phyloP scores from a whole-genome alignment of 2,329 filamentous ascomycete species.

The Fusarium nematophilum region DNA sequence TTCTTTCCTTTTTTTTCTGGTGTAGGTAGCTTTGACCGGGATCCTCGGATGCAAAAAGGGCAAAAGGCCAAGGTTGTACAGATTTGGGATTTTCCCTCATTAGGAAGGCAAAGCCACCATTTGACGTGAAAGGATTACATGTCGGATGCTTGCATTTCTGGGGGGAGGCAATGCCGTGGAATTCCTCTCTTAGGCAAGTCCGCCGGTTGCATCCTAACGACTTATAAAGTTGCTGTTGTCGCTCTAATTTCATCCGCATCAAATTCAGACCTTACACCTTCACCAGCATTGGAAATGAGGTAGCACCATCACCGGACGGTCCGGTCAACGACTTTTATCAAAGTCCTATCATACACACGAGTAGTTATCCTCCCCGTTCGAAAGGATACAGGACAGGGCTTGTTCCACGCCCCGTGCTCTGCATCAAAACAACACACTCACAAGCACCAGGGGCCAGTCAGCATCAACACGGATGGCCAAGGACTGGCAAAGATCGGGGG shows the following conservation, averaged over 20 bases:
- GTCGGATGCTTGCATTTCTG: conserved; percentile 7
- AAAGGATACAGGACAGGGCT: conserved; percentile 2
- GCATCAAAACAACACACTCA: too few species aligned
- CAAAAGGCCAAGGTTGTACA: conserved; percentile 1
- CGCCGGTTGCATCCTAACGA: not conserved
- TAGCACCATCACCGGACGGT: too few species aligned
- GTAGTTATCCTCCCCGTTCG: not conserved
- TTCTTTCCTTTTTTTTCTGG: conserved; percentile 32
- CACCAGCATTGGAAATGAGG: too few species aligned
- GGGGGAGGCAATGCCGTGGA: conserved; percentile 13
- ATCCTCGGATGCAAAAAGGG: not conserved
- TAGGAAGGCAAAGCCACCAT: conserved; percentile 10
- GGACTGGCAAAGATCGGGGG: conserved; percentile 2
- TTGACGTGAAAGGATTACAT: not conserved
- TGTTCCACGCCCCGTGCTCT: too few species aligned
- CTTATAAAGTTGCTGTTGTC: not conserved
- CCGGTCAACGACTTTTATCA: conserved; percentile 16
- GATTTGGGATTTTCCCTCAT: conserved; percentile 24
- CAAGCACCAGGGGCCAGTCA: not conserved
- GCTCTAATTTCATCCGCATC: not conserved
- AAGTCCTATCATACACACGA: conserved; percentile 27
- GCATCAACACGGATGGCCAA: not conserved
- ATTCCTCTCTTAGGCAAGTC: conserved; percentile 31
- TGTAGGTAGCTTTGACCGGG: conserved; percentile 1
- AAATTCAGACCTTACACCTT: not conserved